These are phyloP conservation scores for Melampsora americana DNA, from an alignment of 1,284 basidiomycete genomes.

Conservation along the genomic window DNA sequence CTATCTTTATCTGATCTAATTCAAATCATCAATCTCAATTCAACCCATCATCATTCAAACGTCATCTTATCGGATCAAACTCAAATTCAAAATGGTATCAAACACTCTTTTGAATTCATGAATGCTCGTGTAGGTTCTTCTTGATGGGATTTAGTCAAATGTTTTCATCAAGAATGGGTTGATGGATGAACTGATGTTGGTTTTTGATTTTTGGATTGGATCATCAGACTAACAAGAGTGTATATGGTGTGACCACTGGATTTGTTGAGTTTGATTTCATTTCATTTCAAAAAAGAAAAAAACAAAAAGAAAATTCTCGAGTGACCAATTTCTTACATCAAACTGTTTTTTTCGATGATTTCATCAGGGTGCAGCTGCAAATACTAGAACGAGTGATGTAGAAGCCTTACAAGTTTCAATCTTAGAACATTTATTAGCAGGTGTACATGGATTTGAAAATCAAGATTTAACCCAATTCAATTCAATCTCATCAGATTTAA, in stretches of 20 bases:
- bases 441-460: constrained; percentile 62
- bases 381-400: constrained; percentile 69
- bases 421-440: constrained; percentile 72
- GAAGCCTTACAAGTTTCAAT: constrained; percentile 69
- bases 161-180: too few relatives aligned
- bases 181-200: neutral
- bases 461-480: constrained; percentile 48
- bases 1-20: too few relatives aligned
- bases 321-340: constrained; percentile 42
- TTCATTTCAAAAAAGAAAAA: neutral
- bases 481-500: constrained; percentile 8
- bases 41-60: neutral
- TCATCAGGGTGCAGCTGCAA: constrained; percentile 57
- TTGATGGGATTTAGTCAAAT: too few relatives aligned
- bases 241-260: constrained; percentile 42
- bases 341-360: constrained; percentile 44
- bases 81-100: neutral
- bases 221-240: constrained; percentile 47
- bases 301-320: too few relatives aligned
- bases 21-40: neutral
- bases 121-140: neutral
- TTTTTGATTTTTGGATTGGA: neutral
- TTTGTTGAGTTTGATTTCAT: constrained; percentile 7
- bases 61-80: neutral
- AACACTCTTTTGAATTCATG: constrained; percentile 1